These are phyloP conservation scores for Eleusine coracana DNA, from an alignment of 176 grass and related monocot genomes.

Conservation along the genomic window DNA sequence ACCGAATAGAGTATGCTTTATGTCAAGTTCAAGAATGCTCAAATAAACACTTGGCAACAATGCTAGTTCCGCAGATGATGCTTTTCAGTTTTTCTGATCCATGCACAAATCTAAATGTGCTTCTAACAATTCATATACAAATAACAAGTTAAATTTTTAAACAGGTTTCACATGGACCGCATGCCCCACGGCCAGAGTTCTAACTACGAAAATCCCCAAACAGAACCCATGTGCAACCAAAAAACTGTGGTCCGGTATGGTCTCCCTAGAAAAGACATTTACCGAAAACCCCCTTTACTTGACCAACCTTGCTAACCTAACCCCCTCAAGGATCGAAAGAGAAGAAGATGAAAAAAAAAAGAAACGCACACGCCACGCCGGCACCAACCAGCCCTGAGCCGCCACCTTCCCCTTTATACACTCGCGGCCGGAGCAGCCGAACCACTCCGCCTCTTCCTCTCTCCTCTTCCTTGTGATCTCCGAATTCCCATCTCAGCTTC, in stretches of 20 bases:
- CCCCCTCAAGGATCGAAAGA: neutral
- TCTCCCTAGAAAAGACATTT: constrained; percentile 35
- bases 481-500: constrained; percentile 39
- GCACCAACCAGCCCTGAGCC: constrained; percentile 18
- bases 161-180: neutral
- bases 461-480: constrained; percentile 46
- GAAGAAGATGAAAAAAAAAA: neutral
- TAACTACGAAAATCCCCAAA: constrained; percentile 2
- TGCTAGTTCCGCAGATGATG: too few species aligned
- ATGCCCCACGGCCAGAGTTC: neutral
- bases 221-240: constrained; percentile 12
- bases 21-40: too few species aligned
- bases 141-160: neutral
- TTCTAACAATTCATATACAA: neutral
- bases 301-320: neutral
- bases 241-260: constrained; percentile 1
- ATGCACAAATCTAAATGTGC: neutral
- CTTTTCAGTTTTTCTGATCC: too few species aligned
- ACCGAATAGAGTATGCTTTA: too few species aligned
- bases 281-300: neutral
- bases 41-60: too few species aligned
- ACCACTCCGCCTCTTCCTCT: neutral
- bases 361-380: neutral
- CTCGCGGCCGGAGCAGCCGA: constrained; percentile 20
- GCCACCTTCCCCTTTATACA: constrained; percentile 46